These are phyloP conservation scores for Asparagopsis taxiformis DNA, from an alignment of 31 red algal genomes.

Conservation along the genomic window DNA sequence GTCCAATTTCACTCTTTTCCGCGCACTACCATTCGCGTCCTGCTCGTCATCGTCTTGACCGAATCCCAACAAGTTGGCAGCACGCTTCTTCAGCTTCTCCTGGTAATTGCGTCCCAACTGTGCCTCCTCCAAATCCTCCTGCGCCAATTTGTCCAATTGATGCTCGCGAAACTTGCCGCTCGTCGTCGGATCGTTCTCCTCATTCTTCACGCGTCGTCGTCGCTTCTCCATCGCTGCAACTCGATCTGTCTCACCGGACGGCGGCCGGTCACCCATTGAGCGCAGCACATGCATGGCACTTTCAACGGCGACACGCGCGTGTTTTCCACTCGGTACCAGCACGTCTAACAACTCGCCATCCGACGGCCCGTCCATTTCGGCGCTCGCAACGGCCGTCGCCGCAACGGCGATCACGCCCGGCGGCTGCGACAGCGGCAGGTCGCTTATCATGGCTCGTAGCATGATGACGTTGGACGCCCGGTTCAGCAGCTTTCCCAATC, in stretches of 20 bases:
- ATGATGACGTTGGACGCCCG: constrained; percentile 24
- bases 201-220: neutral
- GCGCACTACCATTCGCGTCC: too few species aligned
- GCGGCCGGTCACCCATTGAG: too few species aligned
- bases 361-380: constrained; percentile 9
- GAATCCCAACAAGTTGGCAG: too few species aligned
- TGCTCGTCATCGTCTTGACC: too few species aligned
- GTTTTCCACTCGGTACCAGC: neutral
- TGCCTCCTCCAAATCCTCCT: too few species aligned
- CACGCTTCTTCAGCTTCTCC: too few species aligned
- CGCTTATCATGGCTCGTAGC: constrained; percentile 40
- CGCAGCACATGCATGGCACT: too few species aligned
- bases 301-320: neutral
- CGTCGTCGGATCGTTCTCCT: neutral
- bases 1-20: too few species aligned
- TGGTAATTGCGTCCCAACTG: too few species aligned
- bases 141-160: too few species aligned
- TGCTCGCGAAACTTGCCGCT: too few species aligned
- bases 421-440: constrained; percentile 39
- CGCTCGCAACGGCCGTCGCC: constrained; percentile 13
- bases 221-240: constrained; percentile 7
- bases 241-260: too few species aligned
- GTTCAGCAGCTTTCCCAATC: constrained; percentile 8
- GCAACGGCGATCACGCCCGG: constrained; percentile 57
- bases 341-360: constrained; percentile 51